Evolutionary conservation across 495 filamentous ascomycete genomes (phyloP), one percentile per base, ranked within the genome.

Genomic region (Polyplosphaeria fusca): DNA sequence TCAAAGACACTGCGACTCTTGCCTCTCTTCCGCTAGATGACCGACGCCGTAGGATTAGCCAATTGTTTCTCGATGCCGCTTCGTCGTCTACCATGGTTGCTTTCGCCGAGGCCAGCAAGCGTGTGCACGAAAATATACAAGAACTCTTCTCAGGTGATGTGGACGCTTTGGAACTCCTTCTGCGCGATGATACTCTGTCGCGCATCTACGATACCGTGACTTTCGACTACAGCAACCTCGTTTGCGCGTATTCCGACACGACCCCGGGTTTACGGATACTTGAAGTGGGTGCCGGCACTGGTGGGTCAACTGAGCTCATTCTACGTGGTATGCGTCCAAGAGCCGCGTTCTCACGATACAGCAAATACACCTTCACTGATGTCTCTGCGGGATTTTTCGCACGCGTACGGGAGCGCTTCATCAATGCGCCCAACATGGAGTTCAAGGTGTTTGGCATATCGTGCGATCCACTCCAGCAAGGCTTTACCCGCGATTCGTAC

Each of bases 311-410:
- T 2, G n/a, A 9, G 4, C 2, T 4, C 20, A 47, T 55, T 2
- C 42, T 55, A 2, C 4, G 16, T 2, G 23, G 41, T 3, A 3
- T 55, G 9, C 3, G 2, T 2, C 22, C 41, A 12, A 12, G 4
- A 11, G 30, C 7, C 14, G 4, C 16, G 2, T 3, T 7, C 3
- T 16, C 2, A n/a, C 16, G 12, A 4, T 58, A 58, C 37, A 11
- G 4, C 1, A 25, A 23, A 13, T 58, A 58, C 28, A 43, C 24
- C 3, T 58, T 7, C 47, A 58, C 47, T 2, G 54, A 58, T 24
- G 37, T 58, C n/a, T 58, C 54, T 3, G 2, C 54, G 2, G 54
- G 38, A 2, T 58, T 58, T 47, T 51, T 58, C 30, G 5, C 3
- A 5, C 26, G 12, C n/a, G 54, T 47, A 16, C 32, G 14, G 28